These are phyloP conservation scores for Cercospora sp. DNA, from an alignment of 2,329 filamentous ascomycete genomes.

Conservation along the genomic window DNA sequence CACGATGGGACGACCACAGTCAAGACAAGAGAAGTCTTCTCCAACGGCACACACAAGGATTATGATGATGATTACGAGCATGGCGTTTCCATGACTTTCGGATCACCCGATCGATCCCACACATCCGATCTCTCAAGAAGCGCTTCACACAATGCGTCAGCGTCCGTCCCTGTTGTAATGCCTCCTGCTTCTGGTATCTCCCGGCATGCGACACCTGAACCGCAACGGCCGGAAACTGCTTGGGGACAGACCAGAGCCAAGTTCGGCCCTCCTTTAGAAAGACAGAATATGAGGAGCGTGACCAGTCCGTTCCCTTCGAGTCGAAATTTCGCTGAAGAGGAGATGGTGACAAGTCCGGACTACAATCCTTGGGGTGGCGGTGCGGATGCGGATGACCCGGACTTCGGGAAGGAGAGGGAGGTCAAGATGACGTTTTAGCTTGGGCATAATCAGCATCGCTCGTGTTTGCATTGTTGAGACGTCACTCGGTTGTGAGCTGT, in stretches of 20 bases:
- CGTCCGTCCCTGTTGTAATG: not conserved
- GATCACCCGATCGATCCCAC: slow-evolving; percentile 32
- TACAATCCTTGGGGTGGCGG: slow-evolving; percentile 51
- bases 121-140: slow-evolving; percentile 19
- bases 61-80: slow-evolving; percentile 42
- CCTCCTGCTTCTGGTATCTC: not conserved
- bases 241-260: slow-evolving; percentile 14
- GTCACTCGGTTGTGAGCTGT: no score
- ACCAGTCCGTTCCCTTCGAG: slow-evolving; percentile 33
- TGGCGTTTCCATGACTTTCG: slow-evolving; percentile 52
- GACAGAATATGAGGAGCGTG: slow-evolving; percentile 27
- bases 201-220: slow-evolving; percentile 15
- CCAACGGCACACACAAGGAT: slow-evolving; percentile 27
- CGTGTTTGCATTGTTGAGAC: not conserved
- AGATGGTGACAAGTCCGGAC: slow-evolving; percentile 24
- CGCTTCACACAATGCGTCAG: slow-evolving; percentile 16
- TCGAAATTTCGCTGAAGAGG: not conserved
- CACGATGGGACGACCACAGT: slow-evolving; percentile 16
- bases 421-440: slow-evolving; percentile 51
- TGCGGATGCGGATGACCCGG: slow-evolving; percentile 48
- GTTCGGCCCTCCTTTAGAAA: not conserved
- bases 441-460: not conserved
- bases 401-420: slow-evolving; percentile 50
- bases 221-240: slow-evolving; percentile 5
- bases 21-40: not conserved